These are phyloP conservation scores for Aspergillus transmontanensis DNA, from an alignment of 2,329 filamentous ascomycete species.

Conservation along the genomic window DNA sequence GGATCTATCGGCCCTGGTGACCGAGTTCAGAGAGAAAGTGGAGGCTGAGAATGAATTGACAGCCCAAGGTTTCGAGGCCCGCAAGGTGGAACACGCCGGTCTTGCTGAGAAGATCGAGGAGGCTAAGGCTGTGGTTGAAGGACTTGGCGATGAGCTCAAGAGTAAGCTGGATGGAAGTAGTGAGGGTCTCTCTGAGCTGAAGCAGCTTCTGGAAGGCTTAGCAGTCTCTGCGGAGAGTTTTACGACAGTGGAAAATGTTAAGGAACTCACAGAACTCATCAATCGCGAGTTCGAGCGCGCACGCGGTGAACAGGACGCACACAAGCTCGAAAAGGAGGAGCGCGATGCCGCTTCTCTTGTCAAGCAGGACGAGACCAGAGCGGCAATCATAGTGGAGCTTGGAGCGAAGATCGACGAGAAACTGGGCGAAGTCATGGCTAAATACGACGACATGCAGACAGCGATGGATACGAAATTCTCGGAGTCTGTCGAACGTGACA, in stretches of 20 bases:
- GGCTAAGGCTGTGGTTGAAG: conserved; percentile 74
- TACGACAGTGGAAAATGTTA: conserved; percentile 61
- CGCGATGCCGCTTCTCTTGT: conserved; percentile 57
- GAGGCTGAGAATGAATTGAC: conserved; percentile 71
- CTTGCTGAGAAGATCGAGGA: conserved; percentile 77
- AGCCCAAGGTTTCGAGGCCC: conserved; percentile 77
- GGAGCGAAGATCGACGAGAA: conserved; percentile 70
- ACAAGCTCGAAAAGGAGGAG: conserved; percentile 76
- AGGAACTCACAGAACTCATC: conserved; percentile 73
- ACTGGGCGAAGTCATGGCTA: conserved; percentile 76
- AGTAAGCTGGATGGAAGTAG: conserved; percentile 75
- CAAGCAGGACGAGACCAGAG: conserved; percentile 63
- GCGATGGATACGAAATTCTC: conserved; percentile 73
- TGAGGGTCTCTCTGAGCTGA: conserved; percentile 62
- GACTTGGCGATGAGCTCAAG: conserved; percentile 76
- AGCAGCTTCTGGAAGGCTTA: conserved; percentile 66
- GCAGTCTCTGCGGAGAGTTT: conserved; percentile 59
- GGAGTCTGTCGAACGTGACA: conserved; percentile 71
- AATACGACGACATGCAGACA: conserved; percentile 83
- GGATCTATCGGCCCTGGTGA: conserved; percentile 69
- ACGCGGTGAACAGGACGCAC: conserved; percentile 74
- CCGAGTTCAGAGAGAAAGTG: conserved; percentile 66
- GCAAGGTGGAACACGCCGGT: conserved; percentile 78
- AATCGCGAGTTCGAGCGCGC: conserved; percentile 86
- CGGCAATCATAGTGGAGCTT: conserved; percentile 57